A percentile compares a stretch with the other conserved stretches of the same genome.
These are phyloP conservation scores for Verticillium nonalfalfae DNA, from an alignment of 2,329 filamentous ascomycete genomes.

Conservation along the genomic window DNA sequence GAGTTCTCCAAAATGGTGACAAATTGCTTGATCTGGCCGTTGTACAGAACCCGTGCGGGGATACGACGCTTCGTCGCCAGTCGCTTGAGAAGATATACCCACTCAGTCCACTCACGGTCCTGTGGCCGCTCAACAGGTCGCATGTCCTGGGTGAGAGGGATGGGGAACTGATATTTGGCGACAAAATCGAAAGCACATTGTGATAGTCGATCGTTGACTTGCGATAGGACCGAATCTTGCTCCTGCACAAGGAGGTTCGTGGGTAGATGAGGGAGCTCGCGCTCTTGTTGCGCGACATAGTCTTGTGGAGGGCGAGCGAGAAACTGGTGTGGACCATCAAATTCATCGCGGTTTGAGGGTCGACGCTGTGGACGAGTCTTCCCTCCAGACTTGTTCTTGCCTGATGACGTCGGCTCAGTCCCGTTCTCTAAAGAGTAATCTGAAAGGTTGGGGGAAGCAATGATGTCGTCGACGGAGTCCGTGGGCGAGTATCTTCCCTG, in stretches of 20 bases:
- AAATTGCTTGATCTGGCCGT: slow-evolving; percentile 87
- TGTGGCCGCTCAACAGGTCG: slow-evolving; percentile 66
- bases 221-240: slow-evolving; percentile 72
- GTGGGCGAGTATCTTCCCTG: slow-evolving; percentile 48
- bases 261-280: slow-evolving; percentile 74
- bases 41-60: slow-evolving; percentile 76
- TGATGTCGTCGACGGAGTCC: slow-evolving; percentile 52
- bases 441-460: slow-evolving; percentile 52
- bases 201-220: slow-evolving; percentile 79
- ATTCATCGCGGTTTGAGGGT: slow-evolving; percentile 79
- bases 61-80: slow-evolving; percentile 82
- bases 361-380: slow-evolving; percentile 56
- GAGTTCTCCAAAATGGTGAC: slow-evolving; percentile 85
- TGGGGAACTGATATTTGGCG: slow-evolving; percentile 85
- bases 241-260: slow-evolving; percentile 79
- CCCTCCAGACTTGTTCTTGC: slow-evolving; percentile 37
- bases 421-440: slow-evolving; percentile 53
- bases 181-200: slow-evolving; percentile 87
- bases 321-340: slow-evolving; percentile 81
- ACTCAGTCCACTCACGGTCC: slow-evolving; percentile 86
- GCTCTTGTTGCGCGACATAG: slow-evolving; percentile 69
- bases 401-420: slow-evolving; percentile 29
- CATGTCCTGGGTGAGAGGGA: slow-evolving; percentile 78
- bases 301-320: slow-evolving; percentile 66
- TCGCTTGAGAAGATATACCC: slow-evolving; percentile 81